Percentiles rank a stretch among this genome's conserved stretches.
phyloP scores from a whole-genome alignment of 2,329 filamentous ascomycete genomes.

The Exophiala viscosa region DNA sequence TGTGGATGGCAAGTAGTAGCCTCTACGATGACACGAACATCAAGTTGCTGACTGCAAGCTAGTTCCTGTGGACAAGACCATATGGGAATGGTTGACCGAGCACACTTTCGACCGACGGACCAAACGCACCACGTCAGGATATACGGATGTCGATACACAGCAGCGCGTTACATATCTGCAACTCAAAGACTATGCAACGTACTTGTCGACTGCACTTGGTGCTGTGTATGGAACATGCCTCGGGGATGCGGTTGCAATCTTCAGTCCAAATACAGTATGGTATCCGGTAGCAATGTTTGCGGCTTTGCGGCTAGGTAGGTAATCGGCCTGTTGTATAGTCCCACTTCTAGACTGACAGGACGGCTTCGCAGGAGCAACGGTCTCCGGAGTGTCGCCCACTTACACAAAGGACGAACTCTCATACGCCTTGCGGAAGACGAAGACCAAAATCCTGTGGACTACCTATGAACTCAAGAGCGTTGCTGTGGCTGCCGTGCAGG shows the following conservation, averaged over 20 bases:
- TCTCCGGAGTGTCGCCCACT: slow-evolving; percentile 61
- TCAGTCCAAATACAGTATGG: slow-evolving; percentile 64
- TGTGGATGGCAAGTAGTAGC: no score
- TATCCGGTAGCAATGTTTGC: slow-evolving; percentile 63
- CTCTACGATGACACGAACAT: no score
- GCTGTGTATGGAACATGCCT: slow-evolving; percentile 52
- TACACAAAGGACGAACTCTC: slow-evolving; percentile 68
- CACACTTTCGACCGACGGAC: not conserved
- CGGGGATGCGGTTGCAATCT: slow-evolving; percentile 58
- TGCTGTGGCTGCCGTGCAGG: slow-evolving; percentile 51
- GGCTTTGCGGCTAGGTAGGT: slow-evolving; percentile 41
- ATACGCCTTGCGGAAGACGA: slow-evolving; percentile 57
- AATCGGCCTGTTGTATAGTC: no score
- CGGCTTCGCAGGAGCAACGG: slow-evolving; percentile 44
- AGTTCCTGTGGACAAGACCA: not conserved
- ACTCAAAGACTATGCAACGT: not conserved
- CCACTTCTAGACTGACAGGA: no score
- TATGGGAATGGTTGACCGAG: not conserved
- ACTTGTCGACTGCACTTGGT: slow-evolving; percentile 24
- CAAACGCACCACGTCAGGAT: not conserved
- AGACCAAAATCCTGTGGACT: slow-evolving; percentile 58
- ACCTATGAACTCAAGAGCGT: slow-evolving; percentile 53
- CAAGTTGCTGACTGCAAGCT: no score
- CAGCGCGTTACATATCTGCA: not conserved
- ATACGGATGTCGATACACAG: not conserved